Evolutionary conservation across 352 stramenopile species (phyloP), one percentile per base, ranked within the genome.

Genomic region (Pythium plurisporium): DNA sequence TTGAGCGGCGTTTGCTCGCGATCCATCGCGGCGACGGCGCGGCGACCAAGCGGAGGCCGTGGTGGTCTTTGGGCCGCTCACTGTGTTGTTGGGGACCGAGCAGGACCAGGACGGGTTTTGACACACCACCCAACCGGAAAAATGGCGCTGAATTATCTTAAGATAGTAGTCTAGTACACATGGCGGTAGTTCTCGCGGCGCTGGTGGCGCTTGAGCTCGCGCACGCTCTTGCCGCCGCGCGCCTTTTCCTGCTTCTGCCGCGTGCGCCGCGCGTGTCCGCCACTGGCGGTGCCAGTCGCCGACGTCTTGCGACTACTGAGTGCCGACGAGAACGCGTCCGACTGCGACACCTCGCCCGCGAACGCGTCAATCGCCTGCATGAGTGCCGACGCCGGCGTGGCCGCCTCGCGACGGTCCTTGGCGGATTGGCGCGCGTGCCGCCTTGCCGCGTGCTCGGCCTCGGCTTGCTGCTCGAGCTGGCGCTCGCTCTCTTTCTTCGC

Each of bases 1-100:
- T 87, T 87, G 58, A 82, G 73, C 43, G 79, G 79, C 46, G 79
- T 89, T 45, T 67, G 72, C 63, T 89, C 79, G 34, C 79, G 79
- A 75, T 89, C 79, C 79, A 87, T 89, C 44, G 40, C 27, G 38
- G 26, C 44, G 26, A 20, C 19, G 38, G 14, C 17, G 38, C 38
- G 38, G 26, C 38, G n/a, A n/a, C n/a, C n/a, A n/a, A n/a, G n/a
- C n/a, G n/a, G n/a, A n/a, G n/a, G n/a, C n/a, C n/a, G n/a, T n/a
- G n/a, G n/a, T n/a, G n/a, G n/a, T n/a, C n/a, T n/a, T n/a, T n/a
- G n/a, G n/a, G n/a, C n/a, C n/a, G n/a, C n/a, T n/a, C n/a, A n/a
- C n/a, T n/a, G n/a, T n/a, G n/a, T n/a, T n/a, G n/a, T n/a, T n/a
- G n/a, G n/a, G n/a, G n/a, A n/a, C n/a, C n/a, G n/a, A n/a, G n/a